Conservation (phyloP, 1,284 basidiomycete genomes). For the Pseudozyma pruni region DNA sequence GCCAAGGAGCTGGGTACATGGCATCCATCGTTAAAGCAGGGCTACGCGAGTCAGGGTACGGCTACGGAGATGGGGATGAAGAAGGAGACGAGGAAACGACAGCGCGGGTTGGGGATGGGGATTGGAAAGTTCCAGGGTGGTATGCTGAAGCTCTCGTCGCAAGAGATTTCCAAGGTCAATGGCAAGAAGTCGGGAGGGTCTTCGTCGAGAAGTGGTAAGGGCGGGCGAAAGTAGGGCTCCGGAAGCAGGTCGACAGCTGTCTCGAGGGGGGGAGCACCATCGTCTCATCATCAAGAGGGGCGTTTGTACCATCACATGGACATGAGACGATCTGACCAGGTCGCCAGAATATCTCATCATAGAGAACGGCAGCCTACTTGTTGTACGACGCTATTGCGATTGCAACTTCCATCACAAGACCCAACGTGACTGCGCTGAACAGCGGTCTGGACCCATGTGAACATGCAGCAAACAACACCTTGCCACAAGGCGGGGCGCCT, state of each 20-base stretch:
- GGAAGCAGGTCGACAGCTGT: background rate
- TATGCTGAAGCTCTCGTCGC: constrained; percentile 50
- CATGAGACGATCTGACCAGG: too few species aligned
- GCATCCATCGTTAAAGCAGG: constrained; percentile 56
- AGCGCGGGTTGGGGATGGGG: constrained; percentile 60
- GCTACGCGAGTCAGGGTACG: constrained; percentile 44
- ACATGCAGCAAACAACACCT: too few species aligned
- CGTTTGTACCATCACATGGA: too few species aligned
- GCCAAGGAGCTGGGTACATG: constrained; percentile 64
- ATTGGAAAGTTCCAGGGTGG: constrained; percentile 63
- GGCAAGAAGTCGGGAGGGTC: constrained; percentile 21
- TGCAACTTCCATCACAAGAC: too few species aligned
- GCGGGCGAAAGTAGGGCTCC: constrained; percentile 8
- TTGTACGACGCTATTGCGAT: too few species aligned
- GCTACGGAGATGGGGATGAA: constrained; percentile 53
- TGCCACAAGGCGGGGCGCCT: too few species aligned
- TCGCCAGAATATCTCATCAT: too few species aligned
- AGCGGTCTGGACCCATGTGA: too few species aligned
- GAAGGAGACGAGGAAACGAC: constrained; percentile 46
- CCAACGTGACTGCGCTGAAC: too few species aligned
- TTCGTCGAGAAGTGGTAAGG: constrained; percentile 23
- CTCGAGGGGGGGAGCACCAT: background rate
- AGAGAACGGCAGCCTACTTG: too few species aligned
- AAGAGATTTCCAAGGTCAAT: constrained; percentile 57
- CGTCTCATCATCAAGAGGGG: too few species aligned